Conservation (phyloP, 768 basidiomycete species). For the Symmetrospora coprosmae region DNA sequence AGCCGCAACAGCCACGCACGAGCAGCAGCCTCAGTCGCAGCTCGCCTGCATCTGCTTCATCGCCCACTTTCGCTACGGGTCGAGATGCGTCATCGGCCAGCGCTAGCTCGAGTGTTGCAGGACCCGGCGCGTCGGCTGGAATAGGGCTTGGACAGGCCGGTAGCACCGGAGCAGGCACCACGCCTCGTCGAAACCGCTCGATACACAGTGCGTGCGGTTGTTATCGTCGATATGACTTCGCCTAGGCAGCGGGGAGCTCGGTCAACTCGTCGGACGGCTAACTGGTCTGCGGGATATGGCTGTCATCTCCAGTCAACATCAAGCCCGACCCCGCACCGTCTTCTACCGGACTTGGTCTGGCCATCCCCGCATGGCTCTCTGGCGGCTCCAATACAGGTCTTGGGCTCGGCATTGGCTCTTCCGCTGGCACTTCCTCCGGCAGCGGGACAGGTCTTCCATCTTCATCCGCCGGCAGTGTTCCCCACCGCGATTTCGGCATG, state of each 20-base stretch:
- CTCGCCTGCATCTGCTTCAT: too few relatives aligned
- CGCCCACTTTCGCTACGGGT: too few relatives aligned
- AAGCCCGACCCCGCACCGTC: slow-evolving; percentile 2
- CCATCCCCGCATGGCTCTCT: neutral
- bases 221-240: too few relatives aligned
- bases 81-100: neutral
- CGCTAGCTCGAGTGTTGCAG: neutral
- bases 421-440: too few relatives aligned
- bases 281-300: neutral
- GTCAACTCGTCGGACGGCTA: too few relatives aligned
- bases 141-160: neutral
- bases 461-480: neutral
- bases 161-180: neutral
- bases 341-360: neutral
- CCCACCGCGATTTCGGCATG: slow-evolving; percentile 11
- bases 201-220: neutral
- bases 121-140: neutral
- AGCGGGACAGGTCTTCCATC: too few relatives aligned
- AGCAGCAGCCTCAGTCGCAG: too few relatives aligned
- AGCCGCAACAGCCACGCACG: too few relatives aligned
- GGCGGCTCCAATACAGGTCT: neutral
- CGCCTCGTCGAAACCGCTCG: neutral
- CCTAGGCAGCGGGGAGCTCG: too few relatives aligned
- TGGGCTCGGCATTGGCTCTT: too few relatives aligned
- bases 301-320: neutral